Base-by-base conservation (phyloP, 1,139 yeast genomes). In the Scheffersomyces stambukii region DNA sequence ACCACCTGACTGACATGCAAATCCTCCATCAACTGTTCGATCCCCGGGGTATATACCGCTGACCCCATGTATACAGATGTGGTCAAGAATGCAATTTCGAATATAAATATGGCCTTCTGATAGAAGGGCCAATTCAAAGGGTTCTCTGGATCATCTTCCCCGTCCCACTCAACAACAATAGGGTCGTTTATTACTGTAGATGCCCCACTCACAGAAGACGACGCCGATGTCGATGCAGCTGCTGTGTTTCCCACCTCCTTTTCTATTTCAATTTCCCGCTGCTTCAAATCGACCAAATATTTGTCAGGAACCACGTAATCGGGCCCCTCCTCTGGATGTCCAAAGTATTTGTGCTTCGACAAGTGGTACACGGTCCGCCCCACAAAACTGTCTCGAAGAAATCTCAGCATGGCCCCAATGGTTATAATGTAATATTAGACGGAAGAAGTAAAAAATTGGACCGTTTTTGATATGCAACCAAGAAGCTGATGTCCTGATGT, bases 41-140 rank as follows among this genome's bases (percentile, higher is more conserved):
- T 35, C 10, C 79, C 80, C 0, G 84, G 81, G 1, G 82, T 69
- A 41, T 71, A 75, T 15, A 76, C 69, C 1, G 83, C 76, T 1
- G 82, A 64, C 4, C 77, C 81, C 66, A 75, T 71, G 42, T 78
- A 78, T 3, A 75, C 77, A 4, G 71, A 58, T 4, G 63, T 50
- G 2, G 82, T 74, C 32, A 77, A 55, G 21, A 72, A 32, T 27
- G 66, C 60, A 17, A 73, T 56, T 33, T 65, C 54, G 6, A 63
- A 11, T 1, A 65, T 50, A 23, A 73, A 59, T 13, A 69, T 30
- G 0, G 53, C 28, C 43, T 72, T 75, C 25, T 54, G 53, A 8
- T 32, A 21, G 1, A 46, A 16, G 0, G 75, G 57, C 81, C 82
- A 78, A 46, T 77, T 78, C 23, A 52, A 47, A 1, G 85, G 84